These are phyloP conservation scores for Debaryomyces coudertii DNA, from an alignment of 1,139 yeast species.

Conservation along the genomic window DNA sequence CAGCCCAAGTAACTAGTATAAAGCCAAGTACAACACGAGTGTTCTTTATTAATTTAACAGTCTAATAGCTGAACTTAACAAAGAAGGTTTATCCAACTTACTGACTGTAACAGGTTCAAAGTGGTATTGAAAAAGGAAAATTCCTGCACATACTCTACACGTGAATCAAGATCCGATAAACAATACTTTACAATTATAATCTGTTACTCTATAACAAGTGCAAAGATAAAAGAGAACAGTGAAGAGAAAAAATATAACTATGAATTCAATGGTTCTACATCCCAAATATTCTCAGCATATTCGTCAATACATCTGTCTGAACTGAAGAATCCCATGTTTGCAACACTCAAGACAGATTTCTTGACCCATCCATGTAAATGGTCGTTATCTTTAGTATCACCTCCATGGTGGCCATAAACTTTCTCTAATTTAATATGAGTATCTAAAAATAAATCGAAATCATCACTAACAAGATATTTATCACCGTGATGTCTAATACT, in stretches of 20 bases:
- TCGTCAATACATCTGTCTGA: slow-evolving; percentile 92
- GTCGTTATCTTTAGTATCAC: slow-evolving; percentile 49
- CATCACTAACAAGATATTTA: slow-evolving; percentile 84
- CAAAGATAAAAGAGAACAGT: not conserved
- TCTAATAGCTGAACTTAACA: not conserved
- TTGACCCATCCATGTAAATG: slow-evolving; percentile 71
- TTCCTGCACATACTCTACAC: slow-evolving; percentile 5
- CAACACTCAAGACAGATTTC: slow-evolving; percentile 77
- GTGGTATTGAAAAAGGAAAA: not conserved
- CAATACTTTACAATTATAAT: not conserved
- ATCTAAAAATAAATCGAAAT: slow-evolving; percentile 82
- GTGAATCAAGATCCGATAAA: not conserved
- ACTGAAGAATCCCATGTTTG: slow-evolving; percentile 92
- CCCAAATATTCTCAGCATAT: slow-evolving; percentile 93
- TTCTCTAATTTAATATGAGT: slow-evolving; percentile 78
- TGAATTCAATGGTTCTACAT: slow-evolving; percentile 67
- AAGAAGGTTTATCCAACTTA: not conserved
- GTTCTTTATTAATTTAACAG: not conserved
- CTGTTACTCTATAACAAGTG: not conserved
- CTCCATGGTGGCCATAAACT: slow-evolving; percentile 59
- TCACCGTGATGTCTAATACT: slow-evolving; percentile 77
- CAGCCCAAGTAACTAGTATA: not conserved
- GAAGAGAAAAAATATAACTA: not conserved
- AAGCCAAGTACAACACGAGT: not conserved
- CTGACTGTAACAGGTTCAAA: not conserved